These are phyloP conservation scores for Penicillium pulvis DNA, from an alignment of 495 filamentous ascomycete genomes.

Conservation along the genomic window DNA sequence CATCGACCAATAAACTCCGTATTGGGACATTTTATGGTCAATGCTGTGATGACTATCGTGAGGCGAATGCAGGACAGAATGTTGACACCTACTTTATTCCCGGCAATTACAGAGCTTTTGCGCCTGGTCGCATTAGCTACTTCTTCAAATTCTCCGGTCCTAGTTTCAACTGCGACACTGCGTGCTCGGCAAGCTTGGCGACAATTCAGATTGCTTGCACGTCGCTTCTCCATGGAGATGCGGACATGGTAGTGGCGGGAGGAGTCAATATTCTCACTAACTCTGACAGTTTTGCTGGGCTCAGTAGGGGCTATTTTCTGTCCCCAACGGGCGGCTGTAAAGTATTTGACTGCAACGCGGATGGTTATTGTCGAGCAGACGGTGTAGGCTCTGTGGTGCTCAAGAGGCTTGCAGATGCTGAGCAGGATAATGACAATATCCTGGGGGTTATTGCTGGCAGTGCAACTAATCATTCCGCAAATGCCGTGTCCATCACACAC, in stretches of 20 bases:
- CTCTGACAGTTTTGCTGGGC: conserved; percentile 68
- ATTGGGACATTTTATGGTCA: conserved; percentile 83
- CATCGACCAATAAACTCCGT: conserved; percentile 32
- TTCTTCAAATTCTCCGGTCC: conserved; percentile 66
- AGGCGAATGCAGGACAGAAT: conserved; percentile 71
- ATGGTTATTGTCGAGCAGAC: conserved; percentile 70
- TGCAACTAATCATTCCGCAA: conserved; percentile 47
- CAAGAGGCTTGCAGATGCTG: conserved; percentile 48
- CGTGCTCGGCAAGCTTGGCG: conserved; percentile 66
- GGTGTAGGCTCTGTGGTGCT: conserved; percentile 46
- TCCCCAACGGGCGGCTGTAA: conserved; percentile 62
- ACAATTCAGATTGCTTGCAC: conserved; percentile 58
- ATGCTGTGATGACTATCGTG: conserved; percentile 74
- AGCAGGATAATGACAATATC: conserved; percentile 48
- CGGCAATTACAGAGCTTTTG: conserved; percentile 71
- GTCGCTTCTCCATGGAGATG: conserved; percentile 61
- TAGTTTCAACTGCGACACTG: conserved; percentile 71
- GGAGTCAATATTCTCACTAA: conserved; percentile 68
- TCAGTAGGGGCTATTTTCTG: conserved; percentile 68
- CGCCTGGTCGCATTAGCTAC: conserved; percentile 53
- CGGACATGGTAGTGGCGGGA: conserved; percentile 70
- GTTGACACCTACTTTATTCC: conserved; percentile 81
- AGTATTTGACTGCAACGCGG: conserved; percentile 61
- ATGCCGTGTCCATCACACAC: conserved; percentile 48
- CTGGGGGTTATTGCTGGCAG: conserved; percentile 33